Evolutionary conservation across 23 red algal genomes (phyloP), one percentile per base, ranked within the genome.

Genomic region (Gracilaria domingensis): DNA sequence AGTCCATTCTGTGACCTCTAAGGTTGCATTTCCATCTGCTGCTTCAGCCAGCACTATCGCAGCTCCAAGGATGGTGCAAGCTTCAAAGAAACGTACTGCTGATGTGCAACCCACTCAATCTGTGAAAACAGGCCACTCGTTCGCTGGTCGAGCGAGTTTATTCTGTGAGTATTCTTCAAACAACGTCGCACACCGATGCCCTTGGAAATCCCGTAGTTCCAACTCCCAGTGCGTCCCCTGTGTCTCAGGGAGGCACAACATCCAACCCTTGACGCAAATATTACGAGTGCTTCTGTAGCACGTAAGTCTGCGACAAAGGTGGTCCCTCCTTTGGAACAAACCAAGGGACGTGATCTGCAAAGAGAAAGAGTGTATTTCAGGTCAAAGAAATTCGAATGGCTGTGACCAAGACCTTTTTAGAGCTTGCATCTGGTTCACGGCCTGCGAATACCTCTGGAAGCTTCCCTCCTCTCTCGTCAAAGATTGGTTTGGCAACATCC

Each of bases 361-460:
- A 88, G 69, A 57, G 70, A 28, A 90, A 90, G 39, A 90, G 87
- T 47, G 16, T 74, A n/a, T 90, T 90, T 67, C 72, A 90, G 62
- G 87, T 90, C 39, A 90, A 90, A 29, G 89, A 92, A 47, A 79
- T 84, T 29, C 69, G 77, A 49, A 66, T 77, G 21, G 51, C 50
- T 20, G 32, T 69, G 6, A 47, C 62, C 1, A 66, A 73, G 23
- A 23, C 64, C 11, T 38, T 71, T 2, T 1, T 55, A 47, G 8
- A 61, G 6, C 28, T 47, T 26, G 56, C 18, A 62, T 26, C 75
- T 62, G 44, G 28, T 81, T 8, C 71, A 0, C 39, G 32, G 23
- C 33, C 45, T 32, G 24, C 36, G 17, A 65, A 21, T 64, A 28
- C 21, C 35, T 11, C 54, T 5, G 47, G 16, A 23, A 62, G 36